Evolutionary conservation across 257 asterid species (phyloP).

Genomic region (Solanum clarkiae): DNA sequence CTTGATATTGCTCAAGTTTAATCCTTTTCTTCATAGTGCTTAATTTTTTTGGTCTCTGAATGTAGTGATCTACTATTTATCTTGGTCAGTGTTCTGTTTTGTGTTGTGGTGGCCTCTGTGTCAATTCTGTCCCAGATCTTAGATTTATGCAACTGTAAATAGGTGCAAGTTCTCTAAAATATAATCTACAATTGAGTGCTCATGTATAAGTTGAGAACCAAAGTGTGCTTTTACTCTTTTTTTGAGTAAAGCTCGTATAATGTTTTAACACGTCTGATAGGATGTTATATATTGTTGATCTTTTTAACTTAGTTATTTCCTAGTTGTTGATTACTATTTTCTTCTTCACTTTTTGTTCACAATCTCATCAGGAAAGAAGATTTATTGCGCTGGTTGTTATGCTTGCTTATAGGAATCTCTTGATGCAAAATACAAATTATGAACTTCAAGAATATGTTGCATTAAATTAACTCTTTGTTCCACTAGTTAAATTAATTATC

Average conservation of each 20-base stretch:
- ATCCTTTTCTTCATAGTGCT: not conserved
- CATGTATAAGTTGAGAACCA: not conserved
- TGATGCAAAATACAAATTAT: too few relatives aligned
- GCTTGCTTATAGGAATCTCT: too few relatives aligned
- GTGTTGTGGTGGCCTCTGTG: not conserved
- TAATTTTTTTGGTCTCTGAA: not conserved
- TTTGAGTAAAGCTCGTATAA: not conserved
- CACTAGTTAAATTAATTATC: too few relatives aligned
- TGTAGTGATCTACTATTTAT: slow-evolving; percentile 5
- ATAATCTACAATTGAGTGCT: not conserved
- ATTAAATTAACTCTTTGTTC: too few relatives aligned
- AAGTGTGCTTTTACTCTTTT: not conserved
- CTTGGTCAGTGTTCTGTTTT: not conserved
- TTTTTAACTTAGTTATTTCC: not conserved
- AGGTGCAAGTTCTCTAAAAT: not conserved
- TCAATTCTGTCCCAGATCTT: slow-evolving; percentile 14
- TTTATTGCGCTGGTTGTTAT: slow-evolving; percentile 53
- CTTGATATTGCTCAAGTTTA: not conserved
- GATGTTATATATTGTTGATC: not conserved
- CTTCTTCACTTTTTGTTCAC: not conserved
- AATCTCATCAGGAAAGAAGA: slow-evolving; percentile 65
- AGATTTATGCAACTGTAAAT: not conserved
- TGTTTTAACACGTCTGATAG: not conserved
- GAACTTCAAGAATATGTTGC: too few relatives aligned
- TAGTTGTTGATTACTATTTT: not conserved